phyloP scores from a whole-genome alignment of 805 yeast species.

The Candida qinlingensis region DNA sequence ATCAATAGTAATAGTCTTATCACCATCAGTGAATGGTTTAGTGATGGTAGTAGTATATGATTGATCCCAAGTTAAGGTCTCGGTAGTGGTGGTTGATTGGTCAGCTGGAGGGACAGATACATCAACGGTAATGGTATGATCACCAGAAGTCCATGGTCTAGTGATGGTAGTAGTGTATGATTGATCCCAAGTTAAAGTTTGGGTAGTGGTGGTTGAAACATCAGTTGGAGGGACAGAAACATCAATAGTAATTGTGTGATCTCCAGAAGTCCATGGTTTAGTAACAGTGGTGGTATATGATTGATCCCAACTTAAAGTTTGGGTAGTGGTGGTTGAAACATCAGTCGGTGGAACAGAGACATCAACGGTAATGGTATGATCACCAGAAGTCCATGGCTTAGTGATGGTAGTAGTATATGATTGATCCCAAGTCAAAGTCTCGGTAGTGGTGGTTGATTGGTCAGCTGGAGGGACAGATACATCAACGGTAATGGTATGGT shows the following conservation, averaged over 20 bases:
- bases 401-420: conserved; percentile 9
- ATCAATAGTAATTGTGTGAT: conserved; percentile 1
- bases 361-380: conserved; percentile 7
- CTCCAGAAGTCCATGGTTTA: conserved; percentile 10
- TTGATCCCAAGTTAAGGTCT: conserved; percentile 9
- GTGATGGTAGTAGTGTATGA: conserved; percentile 10
- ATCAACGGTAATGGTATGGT: conserved; percentile 7
- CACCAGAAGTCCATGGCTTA: conserved; percentile 10
- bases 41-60: conserved; percentile 9
- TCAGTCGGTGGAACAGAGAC: conserved; percentile 2
- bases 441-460: background rate
- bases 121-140: conserved; percentile 1
- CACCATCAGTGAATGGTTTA: conserved; percentile 10
- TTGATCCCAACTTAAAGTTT: conserved; percentile 9
- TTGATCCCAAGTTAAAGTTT: conserved; percentile 9
- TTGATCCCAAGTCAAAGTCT: conserved; percentile 9
- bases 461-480: conserved; percentile 3
- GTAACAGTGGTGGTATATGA: conserved; percentile 10
- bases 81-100: background rate
- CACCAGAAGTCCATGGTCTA: conserved; percentile 10
- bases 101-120: conserved; percentile 2
- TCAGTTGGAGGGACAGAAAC: conserved; percentile 1
- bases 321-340: background rate
- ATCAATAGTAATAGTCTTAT: conserved; percentile 1
- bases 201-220: background rate